A percentile compares a stretch with the other conserved stretches of the same genome.
Evolutionary conservation across 164 flowering plant species (phyloP).

Genomic region (Paratinospora sagittata): DNA sequence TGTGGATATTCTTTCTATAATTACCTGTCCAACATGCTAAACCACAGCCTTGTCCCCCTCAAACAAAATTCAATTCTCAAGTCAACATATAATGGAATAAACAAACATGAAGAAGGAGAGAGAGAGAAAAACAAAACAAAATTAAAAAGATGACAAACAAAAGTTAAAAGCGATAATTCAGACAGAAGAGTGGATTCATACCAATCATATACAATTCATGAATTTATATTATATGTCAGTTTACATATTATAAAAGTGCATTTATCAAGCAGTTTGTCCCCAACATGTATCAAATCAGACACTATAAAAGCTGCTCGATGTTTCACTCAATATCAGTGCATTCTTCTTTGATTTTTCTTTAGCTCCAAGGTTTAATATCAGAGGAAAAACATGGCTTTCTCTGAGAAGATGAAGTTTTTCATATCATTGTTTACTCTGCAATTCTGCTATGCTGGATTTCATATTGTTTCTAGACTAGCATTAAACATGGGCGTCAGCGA

Average conservation of each 20-base stretch:
- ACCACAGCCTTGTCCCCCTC: constrained; percentile 37
- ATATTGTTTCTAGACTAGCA: constrained; percentile 77
- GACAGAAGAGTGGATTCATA: constrained; percentile 1
- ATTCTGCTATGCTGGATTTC: constrained; percentile 65
- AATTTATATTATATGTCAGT: neutral
- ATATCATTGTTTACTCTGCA: constrained; percentile 52
- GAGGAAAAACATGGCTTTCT: constrained; percentile 23
- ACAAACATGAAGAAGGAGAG: constrained; percentile 1
- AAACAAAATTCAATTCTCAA: constrained; percentile 28
- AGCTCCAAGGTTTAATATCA: neutral
- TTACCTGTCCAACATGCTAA: constrained; percentile 42
- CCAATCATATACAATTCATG: constrained; percentile 6
- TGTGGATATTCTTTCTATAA: constrained; percentile 15
- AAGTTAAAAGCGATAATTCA: constrained; percentile 1
- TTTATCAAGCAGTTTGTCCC: neutral
- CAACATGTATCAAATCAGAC: constrained; percentile 11
- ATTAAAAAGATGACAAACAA: neutral
- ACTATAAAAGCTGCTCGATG: neutral
- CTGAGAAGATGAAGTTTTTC: constrained; percentile 56
- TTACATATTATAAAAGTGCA: neutral
- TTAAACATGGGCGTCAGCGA: constrained; percentile 78
- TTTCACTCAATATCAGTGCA: constrained; percentile 10
- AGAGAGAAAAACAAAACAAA: neutral
- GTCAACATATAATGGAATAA: constrained; percentile 14
- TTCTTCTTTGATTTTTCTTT: neutral